These are phyloP conservation scores for Litchi chinensis DNA, from an alignment of 345 rosid species.

Conservation along the genomic window DNA sequence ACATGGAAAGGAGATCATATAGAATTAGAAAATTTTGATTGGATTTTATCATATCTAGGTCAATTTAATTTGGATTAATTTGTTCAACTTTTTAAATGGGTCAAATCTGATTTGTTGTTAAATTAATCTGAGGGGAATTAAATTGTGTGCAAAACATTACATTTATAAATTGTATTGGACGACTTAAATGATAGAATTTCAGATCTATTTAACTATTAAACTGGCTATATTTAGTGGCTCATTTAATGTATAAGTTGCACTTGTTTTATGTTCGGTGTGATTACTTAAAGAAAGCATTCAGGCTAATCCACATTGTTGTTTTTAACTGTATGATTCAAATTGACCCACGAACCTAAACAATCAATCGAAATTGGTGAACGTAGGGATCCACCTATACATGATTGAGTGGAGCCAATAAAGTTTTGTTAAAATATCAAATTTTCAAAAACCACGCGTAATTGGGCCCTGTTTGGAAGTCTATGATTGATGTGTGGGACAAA, in stretches of 20 bases:
- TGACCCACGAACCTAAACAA: neutral
- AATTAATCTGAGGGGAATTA: too few species aligned
- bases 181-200: too few species aligned
- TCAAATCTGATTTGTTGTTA: neutral
- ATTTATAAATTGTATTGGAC: neutral
- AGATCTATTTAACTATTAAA: too few species aligned
- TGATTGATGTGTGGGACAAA: slow-evolving; percentile 17
- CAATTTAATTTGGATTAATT: too few species aligned
- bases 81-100: neutral
- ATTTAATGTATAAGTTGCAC: neutral
- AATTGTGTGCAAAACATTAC: neutral
- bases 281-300: too few species aligned
- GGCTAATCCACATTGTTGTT: too few species aligned
- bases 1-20: too few species aligned
- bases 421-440: neutral
- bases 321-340: neutral
- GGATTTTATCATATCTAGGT: neutral
- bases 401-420: neutral
- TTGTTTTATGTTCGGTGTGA: too few species aligned
- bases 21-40: too few species aligned
- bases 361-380: too few species aligned
- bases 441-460: neutral
- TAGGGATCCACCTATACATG: neutral
- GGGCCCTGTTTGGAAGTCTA: slow-evolving; percentile 12
- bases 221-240: too few species aligned